phyloP scores from a whole-genome alignment of 805 yeast genomes.

The Saturnispora galanensis region DNA sequence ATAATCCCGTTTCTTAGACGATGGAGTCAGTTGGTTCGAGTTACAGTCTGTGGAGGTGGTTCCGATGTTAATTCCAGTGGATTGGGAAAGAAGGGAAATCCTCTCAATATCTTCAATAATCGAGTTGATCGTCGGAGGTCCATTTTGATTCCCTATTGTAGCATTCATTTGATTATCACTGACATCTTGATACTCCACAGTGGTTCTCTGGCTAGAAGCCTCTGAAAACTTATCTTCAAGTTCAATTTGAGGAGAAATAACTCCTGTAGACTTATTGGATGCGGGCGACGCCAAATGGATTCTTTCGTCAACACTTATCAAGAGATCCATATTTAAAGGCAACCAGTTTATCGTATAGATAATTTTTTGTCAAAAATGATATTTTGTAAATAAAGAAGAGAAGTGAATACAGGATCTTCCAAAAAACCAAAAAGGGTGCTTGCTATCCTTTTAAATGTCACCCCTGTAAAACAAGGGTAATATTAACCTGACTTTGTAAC shows the following conservation, averaged over 20 bases:
- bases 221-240: neutral
- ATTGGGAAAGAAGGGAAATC: neutral
- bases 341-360: too few species aligned
- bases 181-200: neutral
- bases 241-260: neutral
- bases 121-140: neutral
- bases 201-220: neutral
- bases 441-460: too few species aligned
- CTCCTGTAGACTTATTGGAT: neutral
- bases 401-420: too few species aligned
- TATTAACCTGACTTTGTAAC: too few species aligned
- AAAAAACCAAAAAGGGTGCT: too few species aligned
- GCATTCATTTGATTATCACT: too few species aligned
- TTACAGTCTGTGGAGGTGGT: neutral
- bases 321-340: too few species aligned
- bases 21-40: slow-evolving; percentile 9
- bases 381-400: too few species aligned
- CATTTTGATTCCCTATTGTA: too few species aligned
- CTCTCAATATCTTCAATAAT: neutral
- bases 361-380: too few species aligned
- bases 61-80: neutral
- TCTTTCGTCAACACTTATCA: too few species aligned
- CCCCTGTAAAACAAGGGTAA: too few species aligned
- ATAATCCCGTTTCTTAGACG: slow-evolving; percentile 5
- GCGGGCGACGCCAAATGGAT: neutral